Conservation (phyloP, 73 alveolate genomes). For the Uronychia binucleata region DNA sequence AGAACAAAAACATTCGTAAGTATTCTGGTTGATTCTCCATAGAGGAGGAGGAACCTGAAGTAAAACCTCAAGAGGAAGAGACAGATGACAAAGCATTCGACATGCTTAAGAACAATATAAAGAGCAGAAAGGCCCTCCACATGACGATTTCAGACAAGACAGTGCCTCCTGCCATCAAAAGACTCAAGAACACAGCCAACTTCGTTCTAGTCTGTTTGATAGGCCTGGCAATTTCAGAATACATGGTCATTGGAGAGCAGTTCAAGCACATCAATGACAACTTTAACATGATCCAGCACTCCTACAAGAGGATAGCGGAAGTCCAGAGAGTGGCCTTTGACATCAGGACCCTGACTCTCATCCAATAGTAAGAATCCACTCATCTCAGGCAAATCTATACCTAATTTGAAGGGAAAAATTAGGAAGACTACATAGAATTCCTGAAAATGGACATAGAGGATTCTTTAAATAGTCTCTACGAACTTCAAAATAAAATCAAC, state of each 20-base stretch:
- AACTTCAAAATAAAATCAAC: neutral
- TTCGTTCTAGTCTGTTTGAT: slow-evolving; percentile 13
- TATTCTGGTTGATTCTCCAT: neutral
- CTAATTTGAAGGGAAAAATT: neutral
- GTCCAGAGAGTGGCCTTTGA: slow-evolving; percentile 34
- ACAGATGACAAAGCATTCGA: slow-evolving; percentile 18
- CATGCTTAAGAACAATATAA: slow-evolving; percentile 2
- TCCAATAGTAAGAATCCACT: neutral
- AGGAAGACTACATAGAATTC: neutral
- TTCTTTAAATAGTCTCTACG: slow-evolving; percentile 8
- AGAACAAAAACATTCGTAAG: neutral
- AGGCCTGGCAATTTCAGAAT: slow-evolving; percentile 34
- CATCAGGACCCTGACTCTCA: slow-evolving; percentile 27
- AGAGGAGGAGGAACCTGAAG: neutral
- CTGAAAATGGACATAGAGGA: neutral
- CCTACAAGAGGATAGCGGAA: slow-evolving; percentile 18
- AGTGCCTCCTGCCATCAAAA: slow-evolving; percentile 27
- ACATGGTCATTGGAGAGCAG: slow-evolving; percentile 8
- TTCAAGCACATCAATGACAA: slow-evolving; percentile 24
- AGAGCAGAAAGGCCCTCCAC: neutral
- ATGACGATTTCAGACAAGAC: neutral
- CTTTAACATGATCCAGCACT: slow-evolving; percentile 16
- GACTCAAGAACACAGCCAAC: slow-evolving; percentile 20
- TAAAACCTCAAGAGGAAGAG: slow-evolving; percentile 17
- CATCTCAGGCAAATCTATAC: neutral